Evolutionary conservation across 345 rosid genomes (phyloP), one percentile per base, ranked within the genome.

Genomic region (Dipteronia sinensis): DNA sequence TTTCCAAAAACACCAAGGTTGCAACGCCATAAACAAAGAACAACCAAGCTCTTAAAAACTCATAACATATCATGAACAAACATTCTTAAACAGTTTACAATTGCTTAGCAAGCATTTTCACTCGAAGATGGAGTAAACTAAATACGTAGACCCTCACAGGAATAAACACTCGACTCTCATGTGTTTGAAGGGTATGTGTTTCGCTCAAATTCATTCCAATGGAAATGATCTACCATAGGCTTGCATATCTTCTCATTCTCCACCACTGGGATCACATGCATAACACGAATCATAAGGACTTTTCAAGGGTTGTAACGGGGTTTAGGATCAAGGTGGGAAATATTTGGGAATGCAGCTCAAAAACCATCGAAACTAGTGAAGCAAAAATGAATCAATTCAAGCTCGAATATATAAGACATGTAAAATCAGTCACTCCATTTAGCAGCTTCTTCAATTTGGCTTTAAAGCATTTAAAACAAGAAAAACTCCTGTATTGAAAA

Each of bases 131-230:
- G 72, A 76, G 1, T 53, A 65, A 67, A 76, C 66, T 76, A 68
- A 67, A 76, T 40, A n/a, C 6, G 15, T 56, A 76, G 42, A 76
- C 20, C 56, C 55, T 76, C 34, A 56, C 7, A 10, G 67, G 34
- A 56, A 73, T 73, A 73, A 56, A 25, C 29, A 58, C 76, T 27
- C 77, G 31, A 74, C 68, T 59, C 56, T 62, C 68, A 74, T 40
- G 68, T 62, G 12, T 74, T 53, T 62, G n/a, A 17, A 74, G 56
- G 58, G 55, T 74, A 62, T 59, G 59, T 62, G 64, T 74, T 63
- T 62, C 17, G 38, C 69, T 74, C 58, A 74, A 22, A 64, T 61
- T 63, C 56, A 20, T 62, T 74, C 69, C 19, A 74, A 74, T 59
- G 69, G 53, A 74, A 74, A 23, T 74, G 64, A n/a, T n/a, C n/a